phyloP scores from a whole-genome alignment of 352 stramenopile species.

The Pythium folliculosum region DNA sequence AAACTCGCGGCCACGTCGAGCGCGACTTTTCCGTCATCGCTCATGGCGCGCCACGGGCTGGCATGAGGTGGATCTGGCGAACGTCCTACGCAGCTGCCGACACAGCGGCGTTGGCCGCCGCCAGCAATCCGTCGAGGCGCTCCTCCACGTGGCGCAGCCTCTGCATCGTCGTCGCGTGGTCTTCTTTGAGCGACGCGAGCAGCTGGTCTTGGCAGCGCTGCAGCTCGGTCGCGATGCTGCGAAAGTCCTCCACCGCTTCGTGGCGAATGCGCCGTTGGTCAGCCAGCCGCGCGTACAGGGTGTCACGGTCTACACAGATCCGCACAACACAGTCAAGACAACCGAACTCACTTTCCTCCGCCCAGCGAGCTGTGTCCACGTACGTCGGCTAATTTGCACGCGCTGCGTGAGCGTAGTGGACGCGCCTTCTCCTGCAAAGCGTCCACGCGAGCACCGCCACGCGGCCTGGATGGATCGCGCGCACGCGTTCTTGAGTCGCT shows the following conservation, averaged over 20 bases:
- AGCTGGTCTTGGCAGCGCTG: slow-evolving; percentile 48
- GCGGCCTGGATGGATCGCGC: slow-evolving; percentile 63
- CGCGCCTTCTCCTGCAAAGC: too few relatives aligned
- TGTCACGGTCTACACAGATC: slow-evolving; percentile 26
- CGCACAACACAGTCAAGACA: background rate
- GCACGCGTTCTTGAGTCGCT: slow-evolving; percentile 44
- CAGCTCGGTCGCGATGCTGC: slow-evolving; percentile 44
- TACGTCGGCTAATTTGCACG: slow-evolving; percentile 7
- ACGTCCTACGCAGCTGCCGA: slow-evolving; percentile 6
- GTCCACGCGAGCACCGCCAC: slow-evolving; percentile 33
- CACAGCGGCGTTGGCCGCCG: background rate
- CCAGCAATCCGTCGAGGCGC: slow-evolving; percentile 37
- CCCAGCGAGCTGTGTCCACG: background rate
- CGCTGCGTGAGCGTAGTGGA: background rate
- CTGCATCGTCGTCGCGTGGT: slow-evolving; percentile 45
- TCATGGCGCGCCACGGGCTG: background rate
- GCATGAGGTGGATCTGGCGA: slow-evolving; percentile 3
- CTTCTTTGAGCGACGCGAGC: slow-evolving; percentile 42
- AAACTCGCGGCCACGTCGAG: background rate
- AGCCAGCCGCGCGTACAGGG: slow-evolving; percentile 38
- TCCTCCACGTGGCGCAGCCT: slow-evolving; percentile 42
- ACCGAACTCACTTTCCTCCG: too few relatives aligned
- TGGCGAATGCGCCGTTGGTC: slow-evolving; percentile 56
- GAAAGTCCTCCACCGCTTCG: slow-evolving; percentile 42
- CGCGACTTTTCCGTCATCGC: slow-evolving; percentile 22